These are phyloP conservation scores for Talaromyces albobiverticillius DNA, from an alignment of 2,329 filamentous ascomycete genomes.

Conservation along the genomic window DNA sequence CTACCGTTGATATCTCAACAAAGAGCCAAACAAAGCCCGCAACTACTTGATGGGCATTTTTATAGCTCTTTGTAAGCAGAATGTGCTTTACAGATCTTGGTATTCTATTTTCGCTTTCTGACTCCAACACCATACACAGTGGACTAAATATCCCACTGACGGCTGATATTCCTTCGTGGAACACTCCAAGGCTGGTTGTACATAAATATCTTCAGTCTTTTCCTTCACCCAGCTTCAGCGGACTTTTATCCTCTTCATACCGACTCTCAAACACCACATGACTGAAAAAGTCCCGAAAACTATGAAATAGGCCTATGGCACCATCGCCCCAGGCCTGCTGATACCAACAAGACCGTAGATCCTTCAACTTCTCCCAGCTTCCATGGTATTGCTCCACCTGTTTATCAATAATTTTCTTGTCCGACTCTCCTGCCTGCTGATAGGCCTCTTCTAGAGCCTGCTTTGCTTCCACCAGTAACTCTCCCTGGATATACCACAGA, in stretches of 20 bases:
- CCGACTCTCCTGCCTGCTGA: background rate
- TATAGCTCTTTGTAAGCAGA: no score
- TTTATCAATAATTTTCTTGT: background rate
- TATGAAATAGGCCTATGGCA: background rate
- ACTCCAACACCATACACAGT: no score
- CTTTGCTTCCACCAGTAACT: background rate
- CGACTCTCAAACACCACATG: conserved; percentile 6
- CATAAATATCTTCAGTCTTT: no score
- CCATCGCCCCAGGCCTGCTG: conserved; percentile 2
- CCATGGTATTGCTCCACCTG: conserved; percentile 3
- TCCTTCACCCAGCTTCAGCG: background rate
- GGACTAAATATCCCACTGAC: no score
- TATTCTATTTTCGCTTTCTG: no score
- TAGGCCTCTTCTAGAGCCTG: background rate
- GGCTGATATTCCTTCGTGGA: no score
- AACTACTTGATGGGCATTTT: no score
- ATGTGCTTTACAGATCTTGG: no score
- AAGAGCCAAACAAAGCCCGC: no score
- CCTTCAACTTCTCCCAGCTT: conserved; percentile 5
- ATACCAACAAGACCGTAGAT: conserved; percentile 9
- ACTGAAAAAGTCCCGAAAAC: conserved; percentile 9
- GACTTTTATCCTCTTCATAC: conserved; percentile 11
- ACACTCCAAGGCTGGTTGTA: no score
- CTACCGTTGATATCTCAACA: no score
- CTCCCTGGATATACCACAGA: conserved; percentile 2